Evolutionary conservation across 2,329 filamentous ascomycete species (phyloP), one percentile per base, ranked within the genome.

Genomic region (Epichloe gansuensis): DNA sequence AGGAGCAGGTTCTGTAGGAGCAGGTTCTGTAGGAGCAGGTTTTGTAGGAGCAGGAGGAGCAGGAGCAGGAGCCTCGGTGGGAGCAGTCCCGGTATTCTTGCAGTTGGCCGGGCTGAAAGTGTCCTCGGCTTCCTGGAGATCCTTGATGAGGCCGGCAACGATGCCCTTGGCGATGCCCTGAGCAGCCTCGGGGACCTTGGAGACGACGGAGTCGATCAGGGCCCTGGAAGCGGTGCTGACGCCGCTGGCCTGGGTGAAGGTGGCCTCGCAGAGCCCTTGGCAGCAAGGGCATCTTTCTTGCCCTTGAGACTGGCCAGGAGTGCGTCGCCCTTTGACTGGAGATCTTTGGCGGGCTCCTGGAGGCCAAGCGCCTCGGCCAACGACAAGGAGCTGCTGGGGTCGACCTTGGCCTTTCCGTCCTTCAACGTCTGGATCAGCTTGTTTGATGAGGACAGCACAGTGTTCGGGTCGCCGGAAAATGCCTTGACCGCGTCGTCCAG

Each of bases 111-210:
- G 39, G 48, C 39, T 37, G 39, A 50, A 43, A 3, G 38, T 21
- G 23, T 35, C 39, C 17, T 50, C 38, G 17, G 48, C 48, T 3
- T 50, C 39, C 15, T 50, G 6, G 4, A 50, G 39, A n/a, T 17
- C 28, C 48, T 50, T 34, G 39, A 44, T 7, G 4, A 50, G 39
- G 12, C 15, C 15, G 13, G 48, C 39, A 44, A 50, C 39, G 11
- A 50, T 50, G 15, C 39, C 39, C 39, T 50, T 28, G 25, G 48
- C 48, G 9, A 50, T 50, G 11, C 48, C 48, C 28, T 50, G 48
- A n/a, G 39, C 48, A 6, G 39, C 7, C 4, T 13, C 15, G 15
- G 48, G 48, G 39, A 50, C 48, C 48, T 50, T 50, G 48, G 39
- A 44, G 28, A 50, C 39, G 25, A 44, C 39, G 38, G 13, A 21